These are phyloP conservation scores for Heterobasidion occidentale DNA, from an alignment of 1,284 basidiomycete species.

Conservation along the genomic window DNA sequence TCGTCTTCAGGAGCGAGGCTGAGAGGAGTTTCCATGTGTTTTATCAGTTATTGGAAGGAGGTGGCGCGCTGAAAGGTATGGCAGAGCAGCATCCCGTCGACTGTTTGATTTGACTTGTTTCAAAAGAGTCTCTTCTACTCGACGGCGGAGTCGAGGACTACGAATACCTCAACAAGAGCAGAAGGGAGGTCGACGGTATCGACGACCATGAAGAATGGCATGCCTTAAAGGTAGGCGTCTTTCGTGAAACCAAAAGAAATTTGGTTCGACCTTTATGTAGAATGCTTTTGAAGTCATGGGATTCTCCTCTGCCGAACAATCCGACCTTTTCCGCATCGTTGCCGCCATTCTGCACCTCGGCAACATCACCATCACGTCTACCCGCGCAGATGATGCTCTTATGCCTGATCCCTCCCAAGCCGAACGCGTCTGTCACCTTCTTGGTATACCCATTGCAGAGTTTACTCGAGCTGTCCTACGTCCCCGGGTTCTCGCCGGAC, in stretches of 20 bases:
- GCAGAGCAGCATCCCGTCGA: background rate
- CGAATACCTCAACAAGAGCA: slow-evolving; percentile 86
- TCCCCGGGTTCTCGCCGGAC: slow-evolving; percentile 88
- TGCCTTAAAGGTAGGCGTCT: slow-evolving; percentile 53
- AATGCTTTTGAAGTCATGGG: slow-evolving; percentile 82
- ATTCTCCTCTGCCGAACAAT: slow-evolving; percentile 78
- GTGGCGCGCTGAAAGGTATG: slow-evolving; percentile 56
- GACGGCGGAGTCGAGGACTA: slow-evolving; percentile 77
- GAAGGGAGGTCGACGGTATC: slow-evolving; percentile 90
- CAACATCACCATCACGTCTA: slow-evolving; percentile 81
- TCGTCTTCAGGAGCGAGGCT: slow-evolving; percentile 80
- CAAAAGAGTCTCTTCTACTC: slow-evolving; percentile 68
- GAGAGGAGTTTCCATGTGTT: slow-evolving; percentile 98
- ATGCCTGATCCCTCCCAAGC: slow-evolving; percentile 78
- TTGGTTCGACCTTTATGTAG: slow-evolving; percentile 25
- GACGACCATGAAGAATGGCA: slow-evolving; percentile 91
- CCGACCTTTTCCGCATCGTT: slow-evolving; percentile 91
- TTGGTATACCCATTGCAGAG: slow-evolving; percentile 87
- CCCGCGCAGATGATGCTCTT: slow-evolving; percentile 82
- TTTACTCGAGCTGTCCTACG: slow-evolving; percentile 85
- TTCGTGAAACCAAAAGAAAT: background rate
- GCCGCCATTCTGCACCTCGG: slow-evolving; percentile 95
- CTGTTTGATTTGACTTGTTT: slow-evolving; percentile 4
- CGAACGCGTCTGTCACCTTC: slow-evolving; percentile 88
- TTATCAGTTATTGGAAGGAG: slow-evolving; percentile 81